Evolutionary conservation across 176 grass and related monocot species (phyloP), one percentile per base, ranked within the genome.

Genomic region (Melocanna baccifera): DNA sequence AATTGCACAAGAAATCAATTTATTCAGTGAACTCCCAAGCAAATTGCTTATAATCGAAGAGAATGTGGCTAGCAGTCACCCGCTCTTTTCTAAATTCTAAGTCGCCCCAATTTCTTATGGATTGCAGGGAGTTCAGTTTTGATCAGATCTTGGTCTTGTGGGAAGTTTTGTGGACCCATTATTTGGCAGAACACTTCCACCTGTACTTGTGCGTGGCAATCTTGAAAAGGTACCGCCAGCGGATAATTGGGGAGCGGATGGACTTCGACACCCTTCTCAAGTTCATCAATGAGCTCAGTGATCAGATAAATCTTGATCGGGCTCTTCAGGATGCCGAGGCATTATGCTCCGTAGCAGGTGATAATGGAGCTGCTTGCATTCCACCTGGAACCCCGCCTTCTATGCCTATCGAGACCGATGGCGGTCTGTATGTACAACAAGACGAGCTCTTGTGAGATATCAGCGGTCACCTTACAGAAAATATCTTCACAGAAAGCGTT

Each of bases 241-340:
- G 88, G 72, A 96, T 99, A 74, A 96, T 99, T 62, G 87, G 89
- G 34, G 96, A 99, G 75, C 83, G 86, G 64, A 99, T 99, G 96
- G 96, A 99, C 69, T 99, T 99, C 26, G 93, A 99, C 65, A 99
- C 96, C 13, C 91, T 99, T 66, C 89, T 99, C 67, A 99, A 99
- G 83, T 99, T 99, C 78, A 99, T 99, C 73, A 99, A 96, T 30
- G 96, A 99, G 86, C 93, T 99, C 12, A 96, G 96, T 55, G 91
- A 91, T 15, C 74, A 82, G 59, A 94, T 99, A 13, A 89, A 99
- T 81, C 90, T 99, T 47, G 91, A 99, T 67, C 81, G 81, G 32
- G 87, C 71, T 4, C 85, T 99, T 39, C 81, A 94, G 80, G 96
- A 99, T 7, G 96, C 96, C 0, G 96, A 99, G 74, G 89, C 91